phyloP scores from a whole-genome alignment of 2,329 filamentous ascomycete genomes.

The Fonsecaea nubica region DNA sequence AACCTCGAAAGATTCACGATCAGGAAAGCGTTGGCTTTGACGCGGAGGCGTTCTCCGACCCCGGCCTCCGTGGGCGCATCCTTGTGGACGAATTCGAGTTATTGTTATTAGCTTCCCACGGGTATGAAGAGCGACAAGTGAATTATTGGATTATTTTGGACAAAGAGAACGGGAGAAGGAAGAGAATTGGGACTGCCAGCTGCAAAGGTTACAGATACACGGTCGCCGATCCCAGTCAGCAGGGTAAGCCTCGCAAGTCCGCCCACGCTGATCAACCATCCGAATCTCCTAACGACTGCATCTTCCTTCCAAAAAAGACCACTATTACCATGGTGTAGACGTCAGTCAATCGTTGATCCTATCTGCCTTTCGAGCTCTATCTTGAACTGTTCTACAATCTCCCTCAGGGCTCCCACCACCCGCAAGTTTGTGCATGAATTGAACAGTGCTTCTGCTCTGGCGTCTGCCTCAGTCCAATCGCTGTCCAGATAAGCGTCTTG shows the following conservation, averaged over 20 bases:
- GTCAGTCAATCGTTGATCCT: background rate
- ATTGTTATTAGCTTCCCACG: conserved; percentile 9
- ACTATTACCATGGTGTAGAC: conserved; percentile 11
- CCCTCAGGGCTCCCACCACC: background rate
- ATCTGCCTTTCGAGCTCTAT: background rate
- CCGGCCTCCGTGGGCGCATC: conserved; percentile 6
- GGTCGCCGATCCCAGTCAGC: background rate
- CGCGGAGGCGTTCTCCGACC: conserved; percentile 12
- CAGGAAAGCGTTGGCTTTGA: conserved; percentile 9
- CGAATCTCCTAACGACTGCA: background rate
- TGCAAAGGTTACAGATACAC: conserved; percentile 4
- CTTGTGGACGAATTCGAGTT: conserved; percentile 9
- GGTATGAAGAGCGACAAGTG: conserved; percentile 6
- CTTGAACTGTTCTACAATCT: background rate
- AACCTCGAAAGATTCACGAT: conserved; percentile 7
- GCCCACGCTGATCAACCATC: background rate
- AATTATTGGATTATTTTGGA: conserved; percentile 14
- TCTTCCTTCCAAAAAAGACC: conserved; percentile 2
- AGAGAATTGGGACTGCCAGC: conserved; percentile 11
- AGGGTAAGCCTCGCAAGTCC: background rate
- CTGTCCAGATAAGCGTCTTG: background rate
- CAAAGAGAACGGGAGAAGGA: background rate
- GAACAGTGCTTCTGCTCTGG: background rate
- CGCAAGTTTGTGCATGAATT: background rate
- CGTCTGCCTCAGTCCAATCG: background rate